Evolutionary conservation across 2,329 filamentous ascomycete genomes (phyloP).

Genomic region (Pseudogymnoascus destructans): DNA sequence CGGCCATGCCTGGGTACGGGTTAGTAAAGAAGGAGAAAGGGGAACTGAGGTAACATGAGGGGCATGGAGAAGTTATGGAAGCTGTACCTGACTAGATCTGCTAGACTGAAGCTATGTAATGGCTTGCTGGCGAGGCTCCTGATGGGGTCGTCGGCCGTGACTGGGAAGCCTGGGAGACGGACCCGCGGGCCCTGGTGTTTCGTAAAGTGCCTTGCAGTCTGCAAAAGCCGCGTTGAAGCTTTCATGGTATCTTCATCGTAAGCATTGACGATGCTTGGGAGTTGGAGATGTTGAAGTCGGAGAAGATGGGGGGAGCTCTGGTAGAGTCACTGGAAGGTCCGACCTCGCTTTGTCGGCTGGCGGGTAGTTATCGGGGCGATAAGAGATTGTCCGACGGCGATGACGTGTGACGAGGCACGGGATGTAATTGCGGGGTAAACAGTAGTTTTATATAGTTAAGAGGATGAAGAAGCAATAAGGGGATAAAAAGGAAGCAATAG

Average conservation of each 20-base stretch:
- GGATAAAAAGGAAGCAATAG: not conserved
- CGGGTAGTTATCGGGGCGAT: not conserved
- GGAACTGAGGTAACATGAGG: not conserved
- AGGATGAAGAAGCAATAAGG: not conserved
- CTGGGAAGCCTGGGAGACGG: conserved; percentile 33
- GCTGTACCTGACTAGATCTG: conserved; percentile 75
- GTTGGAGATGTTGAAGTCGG: not conserved
- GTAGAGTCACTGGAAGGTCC: not conserved
- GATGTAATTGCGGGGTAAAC: conserved; percentile 2
- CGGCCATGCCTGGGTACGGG: conserved; percentile 49
- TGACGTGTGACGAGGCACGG: conserved; percentile 1
- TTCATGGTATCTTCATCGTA: conserved; percentile 37
- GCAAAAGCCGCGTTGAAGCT: conserved; percentile 29
- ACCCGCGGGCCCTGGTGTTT: not conserved
- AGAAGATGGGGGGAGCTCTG: not conserved
- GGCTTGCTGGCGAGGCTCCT: conserved; percentile 62
- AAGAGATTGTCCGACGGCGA: not conserved
- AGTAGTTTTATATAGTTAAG: not conserved
- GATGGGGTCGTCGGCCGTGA: conserved; percentile 61
- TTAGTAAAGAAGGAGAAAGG: conserved; percentile 12
- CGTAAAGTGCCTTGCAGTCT: conserved; percentile 21
- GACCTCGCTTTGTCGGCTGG: conserved; percentile 3
- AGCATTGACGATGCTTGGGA: not conserved
- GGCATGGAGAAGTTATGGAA: conserved; percentile 4
- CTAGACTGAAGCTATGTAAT: conserved; percentile 69